A percentile compares a stretch with the other conserved stretches of the same genome.
Conservation (phyloP, 305 asterid species). For the Fraxinus albicans region DNA sequence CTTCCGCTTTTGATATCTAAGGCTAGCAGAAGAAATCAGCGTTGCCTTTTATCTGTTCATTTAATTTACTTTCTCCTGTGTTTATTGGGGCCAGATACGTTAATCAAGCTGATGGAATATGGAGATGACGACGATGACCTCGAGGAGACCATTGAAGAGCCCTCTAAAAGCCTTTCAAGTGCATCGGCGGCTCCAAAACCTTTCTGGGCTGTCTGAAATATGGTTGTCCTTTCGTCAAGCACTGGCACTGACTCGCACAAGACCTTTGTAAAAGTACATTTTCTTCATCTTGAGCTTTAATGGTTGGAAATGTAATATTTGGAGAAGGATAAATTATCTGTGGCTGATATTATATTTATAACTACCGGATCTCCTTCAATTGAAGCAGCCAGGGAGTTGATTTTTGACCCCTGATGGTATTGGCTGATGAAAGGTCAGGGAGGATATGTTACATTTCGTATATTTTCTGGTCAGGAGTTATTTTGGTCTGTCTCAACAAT, state of each 20-base stretch:
- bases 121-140: conserved; percentile 77
- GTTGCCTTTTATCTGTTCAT: background rate
- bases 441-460: background rate
- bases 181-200: conserved; percentile 44
- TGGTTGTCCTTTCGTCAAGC: background rate
- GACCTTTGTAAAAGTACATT: background rate
- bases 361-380: background rate
- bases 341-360: background rate
- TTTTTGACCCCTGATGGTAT: background rate
- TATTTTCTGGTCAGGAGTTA: background rate
- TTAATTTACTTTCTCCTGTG: background rate
- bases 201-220: conserved; percentile 65
- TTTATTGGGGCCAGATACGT: conserved; percentile 52
- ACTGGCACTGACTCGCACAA: background rate
- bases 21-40: background rate
- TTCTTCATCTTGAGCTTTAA: background rate
- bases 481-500: background rate
- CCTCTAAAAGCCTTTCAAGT: conserved; percentile 31
- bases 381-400: background rate
- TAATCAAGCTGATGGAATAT: conserved; percentile 83
- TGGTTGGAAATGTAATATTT: background rate
- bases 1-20: background rate
- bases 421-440: background rate
- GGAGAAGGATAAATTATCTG: background rate
- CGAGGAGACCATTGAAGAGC: conserved; percentile 27